Evolutionary conservation across 2,329 filamentous ascomycete species (phyloP), one percentile per base, ranked within the genome.

Genomic region (Cyanodermella asteris): DNA sequence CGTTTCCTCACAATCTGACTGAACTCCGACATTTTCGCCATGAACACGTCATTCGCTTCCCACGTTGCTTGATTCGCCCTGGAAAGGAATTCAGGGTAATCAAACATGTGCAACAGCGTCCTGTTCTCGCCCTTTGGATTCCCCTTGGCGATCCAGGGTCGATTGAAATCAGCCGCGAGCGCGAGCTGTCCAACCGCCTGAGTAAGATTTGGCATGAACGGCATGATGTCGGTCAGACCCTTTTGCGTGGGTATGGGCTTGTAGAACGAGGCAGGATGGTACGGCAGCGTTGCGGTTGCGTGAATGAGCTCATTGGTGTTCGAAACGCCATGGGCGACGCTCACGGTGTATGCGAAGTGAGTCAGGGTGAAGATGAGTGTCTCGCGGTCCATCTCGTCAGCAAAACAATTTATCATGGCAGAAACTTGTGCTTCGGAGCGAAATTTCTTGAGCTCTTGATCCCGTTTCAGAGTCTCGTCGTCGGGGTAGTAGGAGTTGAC

Each of bases 381-480:
- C 17, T 40, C 32, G n/a, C 26, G 31, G 5, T 15, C 9, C 2
- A 37, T 36, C 1, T n/a, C n/a, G n/a, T n/a, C n/a, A n/a, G n/a
- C n/a, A n/a, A n/a, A n/a, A 36, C 57, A 50, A 16, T 50, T 36
- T 1, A 44, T 44, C 27, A 43, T 24, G 1, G 53, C 53, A 1
- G 34, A 29, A 3, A 37, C n/a, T n/a, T n/a, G 45, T 13, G 48
- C 49, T 39, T 60, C 55, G 2, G 24, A 22, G 15, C 53, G 42
- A 55, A 55, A 60, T 10, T 40, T 40, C 27, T 53, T 46, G 1
- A 60, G 35, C 29, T 60, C 56, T 1, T 23, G 13, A 32, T 61
- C 56, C 4, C 28, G 26, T 2, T 27, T 25, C 6, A 59, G 31
- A 5, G 37, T 38, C 2, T 25, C 24, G 23, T 50, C 40, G 15